Percentiles rank a stretch among this genome's conserved stretches.
phyloP scores from a whole-genome alignment of 2,329 filamentous ascomycete genomes.

The Cytospora piceicola region DNA sequence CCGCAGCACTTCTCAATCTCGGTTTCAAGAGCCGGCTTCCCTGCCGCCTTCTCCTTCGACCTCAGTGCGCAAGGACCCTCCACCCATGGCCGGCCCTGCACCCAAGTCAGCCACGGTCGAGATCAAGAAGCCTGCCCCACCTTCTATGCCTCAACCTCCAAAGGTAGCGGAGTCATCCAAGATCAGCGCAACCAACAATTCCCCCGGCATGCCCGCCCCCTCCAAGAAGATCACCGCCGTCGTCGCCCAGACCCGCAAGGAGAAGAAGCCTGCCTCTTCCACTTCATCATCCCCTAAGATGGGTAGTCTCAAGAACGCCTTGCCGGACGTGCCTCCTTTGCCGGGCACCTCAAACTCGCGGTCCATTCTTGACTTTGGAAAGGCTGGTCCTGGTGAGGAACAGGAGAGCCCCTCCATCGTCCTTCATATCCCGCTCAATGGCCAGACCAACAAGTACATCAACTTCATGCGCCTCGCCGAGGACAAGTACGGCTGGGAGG shows the following conservation, averaged over 20 bases:
- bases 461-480: conserved; percentile 95
- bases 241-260: conserved; percentile 49
- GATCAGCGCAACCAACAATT: conserved; percentile 24
- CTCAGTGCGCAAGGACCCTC: conserved; percentile 33
- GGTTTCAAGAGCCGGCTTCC: conserved; percentile 38
- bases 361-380: conserved; percentile 66
- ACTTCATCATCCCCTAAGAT: conserved; percentile 55
- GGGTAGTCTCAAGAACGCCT: conserved; percentile 52
- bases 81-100: conserved; percentile 34
- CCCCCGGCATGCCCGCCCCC: conserved; percentile 33
- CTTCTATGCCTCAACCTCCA: conserved; percentile 38
- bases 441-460: conserved; percentile 85
- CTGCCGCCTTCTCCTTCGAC: conserved; percentile 41
- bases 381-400: conserved; percentile 62
- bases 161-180: conserved; percentile 32
- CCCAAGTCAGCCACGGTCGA: conserved; percentile 35
- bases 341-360: conserved; percentile 48
- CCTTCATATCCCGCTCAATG: conserved; percentile 78
- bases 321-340: conserved; percentile 40
- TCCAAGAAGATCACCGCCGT: conserved; percentile 52
- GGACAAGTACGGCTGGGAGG: conserved; percentile 92
- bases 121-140: conserved; percentile 44
- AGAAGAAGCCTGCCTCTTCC: conserved; percentile 45
- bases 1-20: conserved; percentile 37
- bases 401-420: conserved; percentile 74